These are phyloP conservation scores for Cucurbita maxima DNA, from an alignment of 306 rosid species.

Conservation along the genomic window DNA sequence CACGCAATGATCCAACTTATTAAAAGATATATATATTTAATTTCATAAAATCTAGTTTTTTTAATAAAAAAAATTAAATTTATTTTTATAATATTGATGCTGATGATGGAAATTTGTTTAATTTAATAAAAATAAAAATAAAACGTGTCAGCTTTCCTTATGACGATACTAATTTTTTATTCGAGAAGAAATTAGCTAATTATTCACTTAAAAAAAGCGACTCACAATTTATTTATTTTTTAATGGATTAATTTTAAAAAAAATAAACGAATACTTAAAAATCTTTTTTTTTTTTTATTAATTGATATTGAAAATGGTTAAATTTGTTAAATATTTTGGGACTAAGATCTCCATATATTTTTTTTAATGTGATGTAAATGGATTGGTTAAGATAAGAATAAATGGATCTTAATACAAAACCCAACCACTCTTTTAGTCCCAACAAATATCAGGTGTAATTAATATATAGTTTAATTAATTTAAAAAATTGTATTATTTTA, in stretches of 20 bases:
- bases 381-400: conserved; percentile 1
- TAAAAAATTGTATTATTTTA: too few species aligned
- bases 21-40: not conserved
- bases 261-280: too few species aligned
- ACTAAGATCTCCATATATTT: not conserved
- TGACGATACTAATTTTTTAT: not conserved
- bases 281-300: too few species aligned
- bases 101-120: not conserved
- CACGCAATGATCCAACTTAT: not conserved
- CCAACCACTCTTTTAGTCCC: not conserved
- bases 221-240: too few species aligned
- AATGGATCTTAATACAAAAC: not conserved
- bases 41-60: not conserved
- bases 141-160: not conserved
- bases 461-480: too few species aligned
- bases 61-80: not conserved
- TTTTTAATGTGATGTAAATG: not conserved
- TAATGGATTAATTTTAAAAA: too few species aligned
- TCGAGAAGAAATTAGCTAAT: too few species aligned
- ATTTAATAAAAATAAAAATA: not conserved
- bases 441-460: not conserved
- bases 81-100: not conserved
- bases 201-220: too few species aligned
- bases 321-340: too few species aligned
- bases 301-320: too few species aligned